Evolutionary conservation across 352 stramenopile genomes (phyloP), one percentile per base, ranked within the genome.

Genomic region (Thalassiosira hispida): DNA sequence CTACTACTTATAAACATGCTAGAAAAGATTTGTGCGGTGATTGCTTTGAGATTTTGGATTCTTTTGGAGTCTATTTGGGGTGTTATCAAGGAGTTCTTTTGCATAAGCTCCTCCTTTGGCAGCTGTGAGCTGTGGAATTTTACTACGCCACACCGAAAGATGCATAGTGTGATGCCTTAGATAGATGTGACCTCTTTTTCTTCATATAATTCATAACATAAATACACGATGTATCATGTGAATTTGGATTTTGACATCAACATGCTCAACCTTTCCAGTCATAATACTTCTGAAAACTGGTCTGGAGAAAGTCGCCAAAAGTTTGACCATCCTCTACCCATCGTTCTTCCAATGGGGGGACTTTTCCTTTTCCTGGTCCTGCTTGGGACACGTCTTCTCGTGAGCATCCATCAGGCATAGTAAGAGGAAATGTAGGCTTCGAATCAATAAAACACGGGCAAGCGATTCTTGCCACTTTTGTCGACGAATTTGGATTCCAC

Each of bases 241-340:
- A 57, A 9, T 16, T 49, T 23, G n/a, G 18, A 56, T 49, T 8
- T 23, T 47, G 23, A 27, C 27, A 18, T 67, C 38, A 79, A 1
- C 60, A 44, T 11, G 51, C 33, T 67, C 38, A 79, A 1, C 60
- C 56, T 11, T 62, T 71, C 77, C 81, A 93, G 11, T 85, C 72
- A 73, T 95, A 95, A 72, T 95, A 95, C 35, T 80, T 86, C 25
- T 82, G 27, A 86, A 95, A 92, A 14, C 77, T 91, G 25, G 83
- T 89, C 29, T 83, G 51, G 40, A 95, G 82, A 80, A 95, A 95
- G 27, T 94, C 88, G 23, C 90, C 91, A 92, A 95, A 95, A 0
- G 74, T 87, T 76, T 91, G 89, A 7, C 89, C 90, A 63, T 93
- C 59, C 27, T 88, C 55, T 7, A 76, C 51, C 89, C 89, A 95